phyloP scores from a whole-genome alignment of 176 grass and related monocot species.

The Ensete ventricosum region DNA sequence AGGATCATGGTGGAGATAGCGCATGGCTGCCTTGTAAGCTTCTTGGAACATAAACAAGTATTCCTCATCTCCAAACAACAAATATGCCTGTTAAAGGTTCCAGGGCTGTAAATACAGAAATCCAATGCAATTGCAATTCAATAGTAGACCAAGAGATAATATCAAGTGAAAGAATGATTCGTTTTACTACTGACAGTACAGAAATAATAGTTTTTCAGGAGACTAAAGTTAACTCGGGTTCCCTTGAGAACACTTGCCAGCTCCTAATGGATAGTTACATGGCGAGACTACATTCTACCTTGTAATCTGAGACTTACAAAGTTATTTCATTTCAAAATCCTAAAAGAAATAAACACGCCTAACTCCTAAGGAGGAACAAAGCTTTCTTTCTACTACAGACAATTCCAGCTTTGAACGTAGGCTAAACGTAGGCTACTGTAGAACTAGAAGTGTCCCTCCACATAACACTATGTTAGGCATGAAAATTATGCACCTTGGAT shows the following conservation, averaged over 20 bases:
- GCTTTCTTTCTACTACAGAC: too few relatives aligned
- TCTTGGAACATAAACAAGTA: constrained; percentile 87
- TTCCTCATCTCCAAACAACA: constrained; percentile 97
- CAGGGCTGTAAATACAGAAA: constrained; percentile 20
- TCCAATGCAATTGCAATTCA: neutral
- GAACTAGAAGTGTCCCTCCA: too few relatives aligned
- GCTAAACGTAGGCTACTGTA: too few relatives aligned
- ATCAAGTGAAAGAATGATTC: neutral
- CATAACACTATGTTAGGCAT: too few relatives aligned
- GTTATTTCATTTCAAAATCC: too few relatives aligned
- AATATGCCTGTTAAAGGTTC: constrained; percentile 59
- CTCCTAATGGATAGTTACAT: too few relatives aligned
- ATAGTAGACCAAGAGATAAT: neutral
- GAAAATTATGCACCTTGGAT: too few relatives aligned
- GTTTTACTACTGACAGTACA: neutral
- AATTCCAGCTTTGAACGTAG: too few relatives aligned
- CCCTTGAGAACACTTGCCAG: neutral
- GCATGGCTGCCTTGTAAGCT: constrained; percentile 93
- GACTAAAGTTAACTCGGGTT: neutral
- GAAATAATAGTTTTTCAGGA: neutral
- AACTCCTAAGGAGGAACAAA: too few relatives aligned
- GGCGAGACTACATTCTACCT: too few relatives aligned
- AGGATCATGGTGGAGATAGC: constrained; percentile 84
- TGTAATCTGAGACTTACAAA: too few relatives aligned
- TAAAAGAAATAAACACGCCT: too few relatives aligned